phyloP scores from a whole-genome alignment of 2,329 filamentous ascomycete species.

The Herpotrichia juniperi region DNA sequence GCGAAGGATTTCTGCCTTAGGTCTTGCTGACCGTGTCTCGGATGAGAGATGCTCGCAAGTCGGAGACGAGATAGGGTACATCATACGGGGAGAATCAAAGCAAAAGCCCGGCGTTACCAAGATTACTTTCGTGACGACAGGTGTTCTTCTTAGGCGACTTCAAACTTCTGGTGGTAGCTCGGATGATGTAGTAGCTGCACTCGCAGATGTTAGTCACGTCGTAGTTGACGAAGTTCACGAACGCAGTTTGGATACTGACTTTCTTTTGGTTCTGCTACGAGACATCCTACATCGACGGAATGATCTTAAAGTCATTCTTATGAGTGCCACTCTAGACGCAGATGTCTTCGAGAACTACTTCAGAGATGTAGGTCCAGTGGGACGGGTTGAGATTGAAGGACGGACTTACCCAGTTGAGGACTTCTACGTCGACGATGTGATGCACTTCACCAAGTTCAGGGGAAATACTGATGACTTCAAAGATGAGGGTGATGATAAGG shows the following conservation, averaged over 20 bases:
- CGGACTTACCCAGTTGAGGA: conserved; percentile 90
- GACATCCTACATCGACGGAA: conserved; percentile 77
- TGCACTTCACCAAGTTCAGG: conserved; percentile 76
- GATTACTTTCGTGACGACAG: conserved; percentile 95
- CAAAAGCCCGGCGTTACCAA: conserved; percentile 73
- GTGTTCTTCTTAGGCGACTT: conserved; percentile 87
- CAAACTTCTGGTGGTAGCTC: conserved; percentile 84
- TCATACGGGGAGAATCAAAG: conserved; percentile 88
- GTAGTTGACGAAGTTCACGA: conserved; percentile 98
- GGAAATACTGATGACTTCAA: conserved; percentile 55
- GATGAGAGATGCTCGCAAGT: conserved; percentile 84
- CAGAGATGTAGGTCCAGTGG: conserved; percentile 71
- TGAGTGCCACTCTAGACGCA: conserved; percentile 95
- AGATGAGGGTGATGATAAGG: conserved; percentile 55
- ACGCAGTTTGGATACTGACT: conserved; percentile 91
- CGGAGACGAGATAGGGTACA: conserved; percentile 88
- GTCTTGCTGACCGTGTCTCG: conserved; percentile 90
- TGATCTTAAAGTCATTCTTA: conserved; percentile 87
- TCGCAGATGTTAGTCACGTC: conserved; percentile 91
- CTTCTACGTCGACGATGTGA: conserved; percentile 86
- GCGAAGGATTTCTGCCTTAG: conserved; percentile 89
- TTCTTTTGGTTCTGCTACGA: conserved; percentile 83
- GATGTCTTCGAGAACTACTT: conserved; percentile 87
- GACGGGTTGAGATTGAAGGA: conserved; percentile 83
- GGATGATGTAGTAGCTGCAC: conserved; percentile 78